Base-by-base conservation (phyloP, 2,329 filamentous ascomycete genomes). In the Xylaria sp. region DNA sequence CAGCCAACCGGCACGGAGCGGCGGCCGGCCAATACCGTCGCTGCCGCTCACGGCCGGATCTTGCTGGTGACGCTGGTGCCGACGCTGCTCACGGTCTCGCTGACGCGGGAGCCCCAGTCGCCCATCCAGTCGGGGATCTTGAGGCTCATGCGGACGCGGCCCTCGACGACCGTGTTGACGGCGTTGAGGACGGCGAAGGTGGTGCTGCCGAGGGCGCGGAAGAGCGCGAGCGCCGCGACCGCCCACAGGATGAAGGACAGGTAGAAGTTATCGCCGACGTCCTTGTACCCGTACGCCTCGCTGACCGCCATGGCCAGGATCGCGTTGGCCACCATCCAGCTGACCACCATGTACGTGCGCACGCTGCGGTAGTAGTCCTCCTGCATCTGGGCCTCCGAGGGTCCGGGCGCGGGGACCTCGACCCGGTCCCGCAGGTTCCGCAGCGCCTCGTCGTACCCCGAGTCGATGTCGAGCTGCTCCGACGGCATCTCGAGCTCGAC, bases 311-410 rank as follows among this genome's bases (percentile, higher is more conserved):
- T 99, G 69, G 91, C 93, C 37, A 99, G 85, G 55, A 96, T 85
- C 2, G 89, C 91, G 71, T 99, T 99, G 65, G 87, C 85, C 34
- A 95, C 82, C 83, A 99, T 91, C 94, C 94, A 99, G 43, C 87
- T 82, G 40, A 96, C 86, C 11, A 99, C 94, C 87, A 99, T 95
- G 85, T 99, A 99, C 0, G 94, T 99, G 50, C 94, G 87, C 48
- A 99, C 94, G 39, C 89, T 91, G 72, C 92, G 91, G 82, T 99
- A 99, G 81, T 99, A 99, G 75, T 99, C 94, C 73, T 99, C 94
- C 72, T 99, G 94, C 74, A 92, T 76, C 75, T 97, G 94, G 0
- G 84, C 79, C 65, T 97, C 93, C 40, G 83, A 86, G 16, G 85
- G 65, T 0, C 78, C 72, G 0, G 82, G 72, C 11, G 74, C 71